These are phyloP conservation scores for Suhomyces vadensis DNA, from an alignment of 805 yeast genomes.

Conservation along the genomic window DNA sequence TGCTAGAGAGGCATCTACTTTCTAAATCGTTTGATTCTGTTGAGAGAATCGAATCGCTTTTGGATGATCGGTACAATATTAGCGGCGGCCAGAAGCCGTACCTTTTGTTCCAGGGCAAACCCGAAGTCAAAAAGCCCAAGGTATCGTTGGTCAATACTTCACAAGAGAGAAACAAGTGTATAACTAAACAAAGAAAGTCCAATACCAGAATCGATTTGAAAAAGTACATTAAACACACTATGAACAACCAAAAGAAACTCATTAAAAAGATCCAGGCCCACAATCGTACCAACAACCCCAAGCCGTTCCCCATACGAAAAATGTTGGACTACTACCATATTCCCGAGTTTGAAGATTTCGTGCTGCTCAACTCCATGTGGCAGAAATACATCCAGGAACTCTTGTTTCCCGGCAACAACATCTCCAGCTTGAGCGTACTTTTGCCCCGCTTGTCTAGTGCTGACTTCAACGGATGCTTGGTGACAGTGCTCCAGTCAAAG, in stretches of 20 bases:
- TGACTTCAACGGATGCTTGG: conserved; percentile 76
- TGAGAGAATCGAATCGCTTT: conserved; percentile 39
- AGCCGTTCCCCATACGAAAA: conserved; percentile 24
- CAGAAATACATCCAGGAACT: conserved; percentile 62
- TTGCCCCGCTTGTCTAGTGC: conserved; percentile 67
- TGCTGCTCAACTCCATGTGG: conserved; percentile 69
- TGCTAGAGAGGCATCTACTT: conserved; percentile 49
- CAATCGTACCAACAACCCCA: conserved; percentile 23
- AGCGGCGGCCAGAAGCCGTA: conserved; percentile 49
- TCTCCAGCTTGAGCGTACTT: conserved; percentile 31
- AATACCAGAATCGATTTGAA: conserved; percentile 44
- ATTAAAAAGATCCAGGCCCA: conserved; percentile 37
- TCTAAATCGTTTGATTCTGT: conserved; percentile 43
- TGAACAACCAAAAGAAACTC: conserved; percentile 40
- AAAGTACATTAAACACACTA: conserved; percentile 37
- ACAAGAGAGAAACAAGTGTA: conserved; percentile 19
- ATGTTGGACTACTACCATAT: conserved; percentile 28
- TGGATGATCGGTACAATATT: conserved; percentile 47
- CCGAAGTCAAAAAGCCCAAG: conserved; percentile 9
- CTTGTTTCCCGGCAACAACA: conserved; percentile 36
- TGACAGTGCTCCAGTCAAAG: conserved; percentile 58
- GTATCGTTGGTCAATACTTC: neutral
- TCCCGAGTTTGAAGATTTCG: conserved; percentile 51
- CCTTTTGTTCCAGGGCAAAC: conserved; percentile 23
- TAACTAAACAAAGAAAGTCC: conserved; percentile 19